Evolutionary conservation across 2,329 filamentous ascomycete species (phyloP).

Genomic region (Bipolaris oryzae): DNA sequence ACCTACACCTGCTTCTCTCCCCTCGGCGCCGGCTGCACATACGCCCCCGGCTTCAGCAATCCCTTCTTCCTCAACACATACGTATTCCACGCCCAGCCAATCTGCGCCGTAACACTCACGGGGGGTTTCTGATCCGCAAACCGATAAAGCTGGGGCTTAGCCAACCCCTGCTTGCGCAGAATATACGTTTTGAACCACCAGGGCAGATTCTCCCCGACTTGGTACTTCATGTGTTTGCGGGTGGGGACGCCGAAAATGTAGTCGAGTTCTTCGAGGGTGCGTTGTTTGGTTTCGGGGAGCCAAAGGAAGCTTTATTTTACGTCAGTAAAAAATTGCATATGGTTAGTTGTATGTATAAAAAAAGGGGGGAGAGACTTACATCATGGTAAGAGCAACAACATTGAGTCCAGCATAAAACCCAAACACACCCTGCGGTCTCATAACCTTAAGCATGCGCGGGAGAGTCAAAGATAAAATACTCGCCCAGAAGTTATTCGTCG

Average conservation of each 20-base stretch:
- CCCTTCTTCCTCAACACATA: conserved; percentile 29
- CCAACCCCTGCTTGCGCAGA: conserved; percentile 45
- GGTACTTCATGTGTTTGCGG: conserved; percentile 48
- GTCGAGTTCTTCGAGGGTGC: conserved; percentile 57
- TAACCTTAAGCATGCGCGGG: conserved; percentile 60
- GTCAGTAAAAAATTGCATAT: neutral
- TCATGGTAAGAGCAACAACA: conserved; percentile 65
- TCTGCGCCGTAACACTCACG: conserved; percentile 25
- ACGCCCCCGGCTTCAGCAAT: conserved; percentile 21
- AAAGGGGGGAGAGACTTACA: conserved; percentile 39
- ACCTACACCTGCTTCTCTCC: conserved; percentile 29
- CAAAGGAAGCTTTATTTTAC: conserved; percentile 56
- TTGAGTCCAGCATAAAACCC: conserved; percentile 68
- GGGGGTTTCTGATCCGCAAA: conserved; percentile 34
- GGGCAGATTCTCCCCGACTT: conserved; percentile 41
- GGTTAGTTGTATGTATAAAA: too few species aligned
- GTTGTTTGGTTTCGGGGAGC: conserved; percentile 56
- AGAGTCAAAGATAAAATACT: conserved; percentile 68
- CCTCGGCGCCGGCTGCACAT: conserved; percentile 15
- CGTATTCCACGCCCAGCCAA: conserved; percentile 29
- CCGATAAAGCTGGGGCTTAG: conserved; percentile 49
- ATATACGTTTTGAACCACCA: conserved; percentile 56
- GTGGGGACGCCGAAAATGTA: conserved; percentile 58
- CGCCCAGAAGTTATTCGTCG: conserved; percentile 66
- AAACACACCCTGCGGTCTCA: conserved; percentile 62